Evolutionary conservation across 495 filamentous ascomycete genomes (phyloP), one percentile per base, ranked within the genome.

Genomic region (Terfezia claveryi): DNA sequence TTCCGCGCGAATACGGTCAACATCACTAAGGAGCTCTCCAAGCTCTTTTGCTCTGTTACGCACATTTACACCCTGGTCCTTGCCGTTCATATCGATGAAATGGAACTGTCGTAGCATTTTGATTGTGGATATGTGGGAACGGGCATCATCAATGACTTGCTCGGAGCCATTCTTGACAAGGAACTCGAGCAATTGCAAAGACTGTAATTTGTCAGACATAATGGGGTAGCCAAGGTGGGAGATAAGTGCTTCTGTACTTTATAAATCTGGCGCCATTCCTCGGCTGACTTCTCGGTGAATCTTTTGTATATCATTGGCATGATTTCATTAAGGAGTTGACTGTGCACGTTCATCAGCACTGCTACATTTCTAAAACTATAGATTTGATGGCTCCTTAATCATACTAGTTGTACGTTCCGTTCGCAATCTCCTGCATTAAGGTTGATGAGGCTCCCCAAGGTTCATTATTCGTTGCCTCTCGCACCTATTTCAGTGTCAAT

Each of bases 281-380:
- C 91, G 49, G 92, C 87, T 17, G 85, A 75, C 71, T 99, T 99
- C 66, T 99, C 91, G 54, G 91, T 99, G 64, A 99, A 99, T 51
- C 91, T 82, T 65, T 92, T 92, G 73, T 99, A 99, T 61, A 99
- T 94, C 85, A 99, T 85, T 50, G 91, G 91, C 91, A 99, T 99
- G 66, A 99, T 96, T 68, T 99, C 91, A 67, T 94, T 96, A 37
- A 99, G 82, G 44, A 87, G 75, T 79, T 94, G 87, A 65, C 91
- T 98, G 62, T 38, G 20, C 27, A 4, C 4, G 27, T 32, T 2
- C 58, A 63, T 49, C 51, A 27, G 38, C 36, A 23, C 16, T 8
- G 10, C 12, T 49, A 0, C 8, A 6, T 41, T 27, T 12, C 27
- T 32, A 32, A 27, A 7, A 32, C 27, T 7, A 32, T n/a, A 11